These are phyloP conservation scores for Ascochyta fabae DNA, from an alignment of 2,329 filamentous ascomycete genomes.

Conservation along the genomic window DNA sequence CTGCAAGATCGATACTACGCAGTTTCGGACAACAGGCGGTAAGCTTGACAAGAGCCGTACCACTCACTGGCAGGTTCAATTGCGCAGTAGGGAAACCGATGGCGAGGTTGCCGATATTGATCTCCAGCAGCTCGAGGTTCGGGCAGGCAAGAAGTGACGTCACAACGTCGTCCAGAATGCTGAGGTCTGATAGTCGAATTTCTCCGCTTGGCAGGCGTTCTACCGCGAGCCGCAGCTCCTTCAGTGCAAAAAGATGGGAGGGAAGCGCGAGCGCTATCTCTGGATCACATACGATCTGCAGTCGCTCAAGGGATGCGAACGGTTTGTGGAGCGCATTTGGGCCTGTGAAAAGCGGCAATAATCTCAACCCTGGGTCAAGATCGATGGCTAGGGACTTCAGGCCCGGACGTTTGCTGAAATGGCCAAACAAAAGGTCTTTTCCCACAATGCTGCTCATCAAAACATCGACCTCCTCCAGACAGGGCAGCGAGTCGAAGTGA, in stretches of 20 bases:
- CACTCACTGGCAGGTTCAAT: conserved; percentile 30
- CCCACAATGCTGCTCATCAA: conserved; percentile 31
- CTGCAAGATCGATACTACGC: conserved; percentile 36
- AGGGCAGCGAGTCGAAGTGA: conserved; percentile 28
- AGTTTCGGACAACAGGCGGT: conserved; percentile 31
- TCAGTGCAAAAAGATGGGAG: conserved; percentile 27
- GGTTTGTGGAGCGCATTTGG: conserved; percentile 21
- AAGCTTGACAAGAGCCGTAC: conserved; percentile 29
- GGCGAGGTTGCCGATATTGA: conserved; percentile 35
- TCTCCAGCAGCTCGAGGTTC: conserved; percentile 30
- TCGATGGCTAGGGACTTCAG: conserved; percentile 41
- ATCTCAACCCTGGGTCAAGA: conserved; percentile 36
- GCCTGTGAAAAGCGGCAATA: conserved; percentile 31
- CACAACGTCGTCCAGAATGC: conserved; percentile 32
- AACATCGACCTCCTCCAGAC: conserved; percentile 32
- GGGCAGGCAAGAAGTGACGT: conserved; percentile 24
- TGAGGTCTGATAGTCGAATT: conserved; percentile 24
- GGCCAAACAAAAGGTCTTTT: conserved; percentile 37
- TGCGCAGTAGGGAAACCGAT: conserved; percentile 32
- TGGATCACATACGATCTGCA: conserved; percentile 42
- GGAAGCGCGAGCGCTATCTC: conserved; percentile 40
- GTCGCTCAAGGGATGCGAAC: conserved; percentile 31
- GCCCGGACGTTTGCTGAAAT: conserved; percentile 31
- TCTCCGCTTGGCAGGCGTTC: conserved; percentile 31
- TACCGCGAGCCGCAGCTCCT: conserved; percentile 40